Conservation (phyloP, 768 basidiomycete species). For the Neoboletus subvelutipes region DNA sequence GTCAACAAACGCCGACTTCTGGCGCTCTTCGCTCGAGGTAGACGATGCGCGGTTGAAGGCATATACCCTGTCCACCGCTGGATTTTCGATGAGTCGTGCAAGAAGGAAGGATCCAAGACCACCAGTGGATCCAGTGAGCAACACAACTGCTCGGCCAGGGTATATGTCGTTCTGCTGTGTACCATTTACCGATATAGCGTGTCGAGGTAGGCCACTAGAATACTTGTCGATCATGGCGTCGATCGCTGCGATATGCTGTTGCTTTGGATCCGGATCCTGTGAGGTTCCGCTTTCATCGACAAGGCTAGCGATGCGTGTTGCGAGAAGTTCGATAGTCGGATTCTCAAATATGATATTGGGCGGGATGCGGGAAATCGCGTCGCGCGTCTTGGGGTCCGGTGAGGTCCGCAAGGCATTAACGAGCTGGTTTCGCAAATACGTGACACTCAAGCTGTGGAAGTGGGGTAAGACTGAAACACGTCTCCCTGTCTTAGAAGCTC, state of each 20-base stretch:
- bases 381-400: slow-evolving; percentile 18
- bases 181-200: neutral
- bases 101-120: slow-evolving; percentile 40
- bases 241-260: slow-evolving; percentile 21
- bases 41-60: slow-evolving; percentile 31
- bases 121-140: slow-evolving; percentile 44
- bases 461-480: neutral
- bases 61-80: slow-evolving; percentile 30
- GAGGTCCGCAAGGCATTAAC: slow-evolving; percentile 23
- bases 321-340: slow-evolving; percentile 33
- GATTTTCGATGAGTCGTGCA: slow-evolving; percentile 25
- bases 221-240: slow-evolving; percentile 29
- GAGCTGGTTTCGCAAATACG: slow-evolving; percentile 15
- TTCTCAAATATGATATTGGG: slow-evolving; percentile 35
- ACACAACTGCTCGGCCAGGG: neutral
- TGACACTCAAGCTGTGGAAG: slow-evolving; percentile 21
- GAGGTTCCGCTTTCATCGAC: neutral
- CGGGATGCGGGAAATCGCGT: slow-evolving; percentile 23
- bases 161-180: neutral
- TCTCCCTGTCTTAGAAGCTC: neutral
- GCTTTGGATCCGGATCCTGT: neutral
- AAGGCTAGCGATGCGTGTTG: slow-evolving; percentile 6
- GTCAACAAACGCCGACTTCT: slow-evolving; percentile 34
- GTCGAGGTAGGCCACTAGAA: neutral
- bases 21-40: slow-evolving; percentile 23